A percentile compares a stretch with the other conserved stretches of the same genome.
Evolutionary conservation across 2,329 filamentous ascomycete genomes (phyloP).

Genomic region (Neodidymelliopsis sp.): DNA sequence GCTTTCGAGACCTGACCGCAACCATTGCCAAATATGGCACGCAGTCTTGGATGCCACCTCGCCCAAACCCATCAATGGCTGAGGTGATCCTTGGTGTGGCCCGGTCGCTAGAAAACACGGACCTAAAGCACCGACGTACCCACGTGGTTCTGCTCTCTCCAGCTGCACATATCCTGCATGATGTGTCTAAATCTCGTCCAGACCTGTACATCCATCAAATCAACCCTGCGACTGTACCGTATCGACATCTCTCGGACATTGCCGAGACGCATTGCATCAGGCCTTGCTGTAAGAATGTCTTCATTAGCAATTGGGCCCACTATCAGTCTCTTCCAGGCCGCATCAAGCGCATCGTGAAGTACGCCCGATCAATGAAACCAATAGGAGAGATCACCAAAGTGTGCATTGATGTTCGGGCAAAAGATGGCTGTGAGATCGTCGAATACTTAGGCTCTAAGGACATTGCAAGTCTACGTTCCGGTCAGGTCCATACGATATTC

Average conservation of each 20-base stretch:
- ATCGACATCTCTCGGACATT: constrained; percentile 18
- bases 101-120: constrained; percentile 26
- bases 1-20: constrained; percentile 26
- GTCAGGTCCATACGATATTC: constrained; percentile 38
- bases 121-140: constrained; percentile 26
- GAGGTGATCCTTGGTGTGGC: constrained; percentile 36
- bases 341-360: constrained; percentile 36
- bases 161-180: constrained; percentile 28
- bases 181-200: constrained; percentile 31
- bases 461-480: constrained; percentile 31
- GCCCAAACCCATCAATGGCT: constrained; percentile 39
- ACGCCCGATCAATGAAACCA: constrained; percentile 35
- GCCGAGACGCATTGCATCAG: constrained; percentile 25
- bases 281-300: constrained; percentile 36
- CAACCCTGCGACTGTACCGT: constrained; percentile 38
- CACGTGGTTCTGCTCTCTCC: constrained; percentile 41
- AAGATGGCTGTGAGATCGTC: constrained; percentile 37
- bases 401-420: constrained; percentile 31
- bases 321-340: constrained; percentile 32
- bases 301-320: constrained; percentile 34
- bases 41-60: constrained; percentile 37
- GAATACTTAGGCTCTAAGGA: constrained; percentile 24
- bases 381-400: constrained; percentile 31
- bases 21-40: constrained; percentile 29
- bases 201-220: constrained; percentile 37